Percentiles rank a stretch among this genome's conserved stretches.
These are phyloP conservation scores for Pistacia vera DNA, from an alignment of 345 rosid species.

Conservation along the genomic window DNA sequence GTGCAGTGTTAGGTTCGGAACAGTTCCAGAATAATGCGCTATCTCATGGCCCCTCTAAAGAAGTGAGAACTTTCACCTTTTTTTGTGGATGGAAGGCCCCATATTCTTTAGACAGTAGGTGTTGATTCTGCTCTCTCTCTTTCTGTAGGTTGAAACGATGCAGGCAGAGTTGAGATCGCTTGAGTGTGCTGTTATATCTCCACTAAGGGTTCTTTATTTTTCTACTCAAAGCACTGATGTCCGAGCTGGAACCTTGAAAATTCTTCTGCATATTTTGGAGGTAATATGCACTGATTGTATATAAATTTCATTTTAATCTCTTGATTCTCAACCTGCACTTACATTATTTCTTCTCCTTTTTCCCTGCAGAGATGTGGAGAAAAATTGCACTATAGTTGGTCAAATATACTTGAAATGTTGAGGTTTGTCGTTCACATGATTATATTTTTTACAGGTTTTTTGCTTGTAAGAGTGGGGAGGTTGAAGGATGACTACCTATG, in stretches of 20 bases:
- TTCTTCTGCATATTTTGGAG: constrained; percentile 96
- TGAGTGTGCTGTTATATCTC: constrained; percentile 84
- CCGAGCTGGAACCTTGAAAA: constrained; percentile 84
- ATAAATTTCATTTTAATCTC: constrained; percentile 13
- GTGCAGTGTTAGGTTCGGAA: constrained; percentile 89
- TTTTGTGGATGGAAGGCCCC: constrained; percentile 1
- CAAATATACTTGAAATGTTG: constrained; percentile 83
- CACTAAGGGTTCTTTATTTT: constrained; percentile 78
- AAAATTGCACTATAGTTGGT: constrained; percentile 84
- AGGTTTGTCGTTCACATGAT: constrained; percentile 50
- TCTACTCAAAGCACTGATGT: constrained; percentile 83
- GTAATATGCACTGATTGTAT: constrained; percentile 37
- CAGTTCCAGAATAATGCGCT: constrained; percentile 58
- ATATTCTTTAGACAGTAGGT: constrained; percentile 5
- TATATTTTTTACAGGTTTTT: constrained; percentile 1
- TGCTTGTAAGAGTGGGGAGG: background rate
- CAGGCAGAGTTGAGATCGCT: constrained; percentile 58
- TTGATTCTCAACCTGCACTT: constrained; percentile 11
- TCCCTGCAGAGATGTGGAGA: constrained; percentile 86
- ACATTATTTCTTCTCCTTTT: constrained; percentile 15
- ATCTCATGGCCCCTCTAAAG: constrained; percentile 40
- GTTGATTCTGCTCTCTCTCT: constrained; percentile 19
- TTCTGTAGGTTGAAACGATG: constrained; percentile 52
- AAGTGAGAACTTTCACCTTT: constrained; percentile 54
- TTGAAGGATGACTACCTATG: constrained; percentile 9